A percentile compares a stretch with the other conserved stretches of the same genome.
Evolutionary conservation across 192 early-diverging fungal species (phyloP).

Genomic region (Umbelopsis vinacea): DNA sequence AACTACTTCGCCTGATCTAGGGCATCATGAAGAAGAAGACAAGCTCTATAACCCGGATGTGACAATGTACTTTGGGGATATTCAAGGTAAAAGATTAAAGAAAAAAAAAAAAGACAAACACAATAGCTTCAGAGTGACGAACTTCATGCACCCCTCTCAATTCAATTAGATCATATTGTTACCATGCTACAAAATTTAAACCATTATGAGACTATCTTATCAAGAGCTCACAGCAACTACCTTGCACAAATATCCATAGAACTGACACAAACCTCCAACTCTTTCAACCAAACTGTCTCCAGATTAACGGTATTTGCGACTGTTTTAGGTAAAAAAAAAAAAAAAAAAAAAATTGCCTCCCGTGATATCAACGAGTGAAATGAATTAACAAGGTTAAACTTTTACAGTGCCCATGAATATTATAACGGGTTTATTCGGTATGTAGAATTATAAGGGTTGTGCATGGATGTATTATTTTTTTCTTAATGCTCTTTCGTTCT

Average conservation of each 20-base stretch:
- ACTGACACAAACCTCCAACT: conserved; percentile 73
- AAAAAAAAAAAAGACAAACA: neutral
- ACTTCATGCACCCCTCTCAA: too few species aligned
- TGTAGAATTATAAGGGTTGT: conserved; percentile 29
- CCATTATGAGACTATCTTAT: conserved; percentile 77
- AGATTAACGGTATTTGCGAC: conserved; percentile 87
- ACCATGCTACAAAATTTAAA: conserved; percentile 68
- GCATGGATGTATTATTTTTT: conserved; percentile 41
- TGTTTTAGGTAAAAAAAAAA: conserved; percentile 67
- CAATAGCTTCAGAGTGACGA: neutral
- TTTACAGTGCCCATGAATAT: conserved; percentile 75
- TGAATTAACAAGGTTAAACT: neutral
- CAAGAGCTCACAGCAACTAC: conserved; percentile 79
- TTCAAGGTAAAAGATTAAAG: conserved; percentile 68
- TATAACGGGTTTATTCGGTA: conserved; percentile 67
- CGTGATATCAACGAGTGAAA: too few species aligned
- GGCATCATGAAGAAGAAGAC: conserved; percentile 21
- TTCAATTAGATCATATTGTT: conserved; percentile 63
- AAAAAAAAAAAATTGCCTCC: too few species aligned
- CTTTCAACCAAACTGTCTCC: conserved; percentile 87
- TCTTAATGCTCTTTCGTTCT: neutral
- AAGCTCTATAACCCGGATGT: conserved; percentile 57
- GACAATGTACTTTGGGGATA: conserved; percentile 78
- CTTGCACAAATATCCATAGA: conserved; percentile 81
- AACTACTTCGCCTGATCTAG: neutral